phyloP scores from a whole-genome alignment of 352 stramenopile genomes.

The Phytophthora citrophthora region DNA sequence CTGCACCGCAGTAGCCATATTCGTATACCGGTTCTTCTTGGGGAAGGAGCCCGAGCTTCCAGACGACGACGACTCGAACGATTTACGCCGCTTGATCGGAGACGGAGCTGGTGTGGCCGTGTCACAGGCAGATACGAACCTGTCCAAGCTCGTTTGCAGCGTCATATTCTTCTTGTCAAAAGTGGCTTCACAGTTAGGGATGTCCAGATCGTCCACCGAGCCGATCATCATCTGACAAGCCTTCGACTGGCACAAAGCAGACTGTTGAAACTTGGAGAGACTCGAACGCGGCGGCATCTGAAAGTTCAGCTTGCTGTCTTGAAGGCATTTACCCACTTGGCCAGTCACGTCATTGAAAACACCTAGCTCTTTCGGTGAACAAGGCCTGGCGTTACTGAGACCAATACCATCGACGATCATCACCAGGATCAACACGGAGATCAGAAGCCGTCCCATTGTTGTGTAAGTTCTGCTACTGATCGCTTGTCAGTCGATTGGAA shows the following conservation, averaged over 20 bases:
- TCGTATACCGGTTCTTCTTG: constrained; percentile 22
- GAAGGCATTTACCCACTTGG: constrained; percentile 46
- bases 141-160: constrained; percentile 54
- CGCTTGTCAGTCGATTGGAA: constrained; percentile 27
- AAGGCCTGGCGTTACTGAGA: constrained; percentile 21
- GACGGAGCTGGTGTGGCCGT: constrained; percentile 34
- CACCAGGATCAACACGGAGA: constrained; percentile 18
- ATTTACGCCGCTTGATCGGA: constrained; percentile 55
- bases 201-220: constrained; percentile 57
- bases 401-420: constrained; percentile 4
- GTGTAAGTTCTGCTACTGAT: constrained; percentile 15
- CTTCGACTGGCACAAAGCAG: constrained; percentile 48
- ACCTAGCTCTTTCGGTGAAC: constrained; percentile 44
- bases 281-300: constrained; percentile 42
- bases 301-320: constrained; percentile 48
- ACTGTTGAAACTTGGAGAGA: constrained; percentile 36
- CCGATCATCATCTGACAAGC: constrained; percentile 63
- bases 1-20: constrained; percentile 12
- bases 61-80: constrained; percentile 28
- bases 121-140: constrained; percentile 54
- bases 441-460: constrained; percentile 17
- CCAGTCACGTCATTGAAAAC: constrained; percentile 51
- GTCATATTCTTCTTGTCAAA: constrained; percentile 62
- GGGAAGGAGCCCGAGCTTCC: constrained; percentile 21
- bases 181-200: constrained; percentile 54